Percentiles rank a stretch among this genome's conserved stretches.
phyloP scores from a whole-genome alignment of 257 asterid genomes.

The Handroanthus guayacan region DNA sequence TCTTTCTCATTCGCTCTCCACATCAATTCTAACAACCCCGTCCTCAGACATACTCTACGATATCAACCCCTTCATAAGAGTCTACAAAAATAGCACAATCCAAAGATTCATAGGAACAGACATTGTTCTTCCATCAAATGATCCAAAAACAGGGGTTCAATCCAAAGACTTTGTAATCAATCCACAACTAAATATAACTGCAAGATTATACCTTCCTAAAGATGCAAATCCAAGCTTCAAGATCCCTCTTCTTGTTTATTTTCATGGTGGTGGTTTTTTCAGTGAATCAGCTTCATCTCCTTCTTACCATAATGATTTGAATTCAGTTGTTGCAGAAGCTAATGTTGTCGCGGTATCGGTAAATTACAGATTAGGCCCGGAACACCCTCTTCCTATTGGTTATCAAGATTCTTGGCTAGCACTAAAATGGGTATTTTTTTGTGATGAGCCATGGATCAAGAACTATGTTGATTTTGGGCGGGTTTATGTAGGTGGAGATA shows the following conservation, averaged over 20 bases:
- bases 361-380: constrained; percentile 60
- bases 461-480: constrained; percentile 45
- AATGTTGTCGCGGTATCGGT: constrained; percentile 47
- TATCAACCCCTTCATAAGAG: constrained; percentile 28
- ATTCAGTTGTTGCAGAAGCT: constrained; percentile 41
- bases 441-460: constrained; percentile 50
- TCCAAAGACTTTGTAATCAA: constrained; percentile 55
- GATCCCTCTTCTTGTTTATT: constrained; percentile 52
- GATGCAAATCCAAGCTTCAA: constrained; percentile 29
- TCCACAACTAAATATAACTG: constrained; percentile 38
- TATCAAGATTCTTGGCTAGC: constrained; percentile 59
- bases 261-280: constrained; percentile 58
- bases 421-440: constrained; percentile 47
- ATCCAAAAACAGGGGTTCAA: constrained; percentile 44
- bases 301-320: constrained; percentile 37
- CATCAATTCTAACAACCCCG: constrained; percentile 27
- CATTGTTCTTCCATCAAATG: constrained; percentile 39
- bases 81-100: constrained; percentile 53
- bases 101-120: constrained; percentile 46
- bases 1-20: neutral
- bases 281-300: constrained; percentile 49
- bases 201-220: constrained; percentile 56
- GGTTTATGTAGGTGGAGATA: constrained; percentile 54
- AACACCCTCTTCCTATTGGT: constrained; percentile 50
- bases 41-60: constrained; percentile 41